Evolutionary conservation across 352 stramenopile species (phyloP).

Genomic region (Phytophthora meadii): DNA sequence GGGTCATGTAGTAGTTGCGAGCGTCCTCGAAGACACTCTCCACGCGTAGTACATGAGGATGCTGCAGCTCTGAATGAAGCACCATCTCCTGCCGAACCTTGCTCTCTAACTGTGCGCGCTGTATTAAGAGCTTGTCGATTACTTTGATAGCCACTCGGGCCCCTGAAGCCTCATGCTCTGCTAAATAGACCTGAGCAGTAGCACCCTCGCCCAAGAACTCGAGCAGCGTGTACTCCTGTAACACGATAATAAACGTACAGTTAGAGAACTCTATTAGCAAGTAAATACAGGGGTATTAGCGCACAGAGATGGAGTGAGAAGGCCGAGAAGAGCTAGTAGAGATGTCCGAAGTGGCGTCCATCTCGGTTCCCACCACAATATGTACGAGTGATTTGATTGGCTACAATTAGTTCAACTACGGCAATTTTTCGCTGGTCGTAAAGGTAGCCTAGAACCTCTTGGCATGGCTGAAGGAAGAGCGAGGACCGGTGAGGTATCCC

Average conservation of each 20-base stretch:
- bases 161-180: slow-evolving; percentile 46
- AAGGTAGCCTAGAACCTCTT: slow-evolving; percentile 57
- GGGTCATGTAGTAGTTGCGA: slow-evolving; percentile 78
- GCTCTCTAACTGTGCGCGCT: slow-evolving; percentile 62
- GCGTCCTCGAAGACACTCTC: slow-evolving; percentile 76
- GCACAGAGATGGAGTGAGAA: slow-evolving; percentile 31
- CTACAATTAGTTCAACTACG: slow-evolving; percentile 17
- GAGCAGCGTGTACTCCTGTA: slow-evolving; percentile 69
- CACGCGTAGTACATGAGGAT: slow-evolving; percentile 66
- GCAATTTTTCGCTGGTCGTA: slow-evolving; percentile 22
- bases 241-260: background rate
- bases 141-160: slow-evolving; percentile 79
- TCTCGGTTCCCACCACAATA: background rate
- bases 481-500: slow-evolving; percentile 62
- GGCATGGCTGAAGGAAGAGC: slow-evolving; percentile 69
- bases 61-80: slow-evolving; percentile 64
- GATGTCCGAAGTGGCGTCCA: slow-evolving; percentile 12
- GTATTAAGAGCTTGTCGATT: slow-evolving; percentile 79
- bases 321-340: slow-evolving; percentile 1
- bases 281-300: background rate
- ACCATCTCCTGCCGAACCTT: slow-evolving; percentile 76
- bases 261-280: slow-evolving; percentile 1
- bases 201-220: slow-evolving; percentile 82
- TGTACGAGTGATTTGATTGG: no score
- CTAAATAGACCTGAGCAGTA: slow-evolving; percentile 82